These are phyloP conservation scores for Thamnidium elegans DNA, from an alignment of 192 early-diverging fungal species.

Conservation along the genomic window DNA sequence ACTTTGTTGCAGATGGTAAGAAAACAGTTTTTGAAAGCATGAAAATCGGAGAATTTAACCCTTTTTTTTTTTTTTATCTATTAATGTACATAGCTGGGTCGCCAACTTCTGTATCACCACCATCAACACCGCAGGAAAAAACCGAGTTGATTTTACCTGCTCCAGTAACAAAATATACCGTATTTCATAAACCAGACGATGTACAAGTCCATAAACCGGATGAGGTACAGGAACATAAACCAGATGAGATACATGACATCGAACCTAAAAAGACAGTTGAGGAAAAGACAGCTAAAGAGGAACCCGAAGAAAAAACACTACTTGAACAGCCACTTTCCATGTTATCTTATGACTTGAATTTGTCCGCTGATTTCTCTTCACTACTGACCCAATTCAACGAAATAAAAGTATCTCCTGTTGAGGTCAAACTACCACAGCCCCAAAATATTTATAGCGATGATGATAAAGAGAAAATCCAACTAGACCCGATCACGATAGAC, in stretches of 20 bases:
- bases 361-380: neutral
- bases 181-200: conserved; percentile 6
- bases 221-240: neutral
- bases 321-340: too few relatives aligned
- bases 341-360: conserved; percentile 4
- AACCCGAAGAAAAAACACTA: conserved; percentile 3
- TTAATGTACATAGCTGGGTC: neutral
- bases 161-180: neutral
- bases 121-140: neutral
- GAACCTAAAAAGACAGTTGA: neutral
- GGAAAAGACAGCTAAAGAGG: neutral
- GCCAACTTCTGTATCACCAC: neutral
- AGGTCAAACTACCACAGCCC: neutral
- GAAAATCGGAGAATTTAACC: conserved; percentile 15
- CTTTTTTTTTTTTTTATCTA: neutral
- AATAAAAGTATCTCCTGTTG: neutral
- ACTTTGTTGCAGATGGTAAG: conserved; percentile 16
- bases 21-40: neutral
- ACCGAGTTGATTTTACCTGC: neutral
- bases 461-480: neutral
- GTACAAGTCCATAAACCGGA: neutral
- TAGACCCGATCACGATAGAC: neutral
- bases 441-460: conserved; percentile 1
- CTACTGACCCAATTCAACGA: neutral
- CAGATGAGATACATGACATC: neutral